Evolutionary conservation across 352 stramenopile species (phyloP), one percentile per base, ranked within the genome.

Genomic region (Saprolegnia parasitica): DNA sequence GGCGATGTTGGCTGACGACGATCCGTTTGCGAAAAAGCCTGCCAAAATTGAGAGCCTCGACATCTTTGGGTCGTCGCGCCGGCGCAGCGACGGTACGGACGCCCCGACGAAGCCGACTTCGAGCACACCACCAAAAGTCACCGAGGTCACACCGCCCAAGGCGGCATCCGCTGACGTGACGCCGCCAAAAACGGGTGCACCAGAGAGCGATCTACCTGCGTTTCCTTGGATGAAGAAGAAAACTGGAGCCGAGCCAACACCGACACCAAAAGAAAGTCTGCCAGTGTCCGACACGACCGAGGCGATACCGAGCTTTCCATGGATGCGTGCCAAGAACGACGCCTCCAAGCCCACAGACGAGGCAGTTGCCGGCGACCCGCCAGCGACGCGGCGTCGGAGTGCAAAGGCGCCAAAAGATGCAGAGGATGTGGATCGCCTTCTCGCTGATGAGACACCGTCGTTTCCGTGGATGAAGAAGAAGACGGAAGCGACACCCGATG

Each of bases 381-480:
- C 29, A 35, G 29, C 29, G 29, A 5, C 29, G 29, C 29, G 29
- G 29, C 29, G 29, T 35, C 29, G 29, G 5, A 35, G 29, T 35
- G 5, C 29, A 2, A 35, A 35, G 10, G 42, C 42, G 4, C 42
- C 42, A 49, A 49, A 49, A n/a, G 11, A n/a, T 49, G 42, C 42
- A 4, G 42, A 49, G 1, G 18, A 49, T n/a, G 42, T n/a, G 42
- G 42, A 49, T 49, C 42, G 3, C 3, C 8, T 60, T 60, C 3
- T 2, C 5, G 5, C 52, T 16, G 52, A 24, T 10, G 58, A 66
- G 16, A 21, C 32, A 55, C 58, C 58, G 5, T 23, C 24, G 5
- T 66, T 66, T 29, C 58, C 58, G 24, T 66, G 58, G 58, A 23
- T 66, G 26, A 66, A 66, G 26, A 66, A 66, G 29, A 52, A 66